Evolutionary conservation across 2,329 filamentous ascomycete species (phyloP).

Genomic region (Diaporthe aspalathi): DNA sequence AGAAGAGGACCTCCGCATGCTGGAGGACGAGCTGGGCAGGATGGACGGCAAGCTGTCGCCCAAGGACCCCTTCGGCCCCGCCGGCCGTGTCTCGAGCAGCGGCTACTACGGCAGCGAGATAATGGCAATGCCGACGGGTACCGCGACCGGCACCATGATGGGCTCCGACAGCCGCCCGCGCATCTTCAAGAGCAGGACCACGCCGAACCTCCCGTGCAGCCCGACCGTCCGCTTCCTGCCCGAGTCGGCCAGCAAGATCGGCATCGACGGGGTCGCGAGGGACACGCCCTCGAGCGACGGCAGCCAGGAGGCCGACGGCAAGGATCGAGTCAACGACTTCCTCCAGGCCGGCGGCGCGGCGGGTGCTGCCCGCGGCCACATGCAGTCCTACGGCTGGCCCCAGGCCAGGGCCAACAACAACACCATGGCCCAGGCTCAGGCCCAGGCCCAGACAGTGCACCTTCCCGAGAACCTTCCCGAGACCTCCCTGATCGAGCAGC

Average conservation of each 20-base stretch:
- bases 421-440: no score
- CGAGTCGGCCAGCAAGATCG: slow-evolving; percentile 27
- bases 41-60: slow-evolving; percentile 33
- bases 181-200: neutral
- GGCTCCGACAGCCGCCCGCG: neutral
- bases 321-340: slow-evolving; percentile 26
- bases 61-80: slow-evolving; percentile 25
- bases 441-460: no score
- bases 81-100: slow-evolving; percentile 19
- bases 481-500: neutral
- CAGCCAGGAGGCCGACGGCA: neutral
- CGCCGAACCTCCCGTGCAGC: slow-evolving; percentile 22
- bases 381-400: no score
- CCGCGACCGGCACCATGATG: neutral
- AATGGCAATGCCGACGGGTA: slow-evolving; percentile 16
- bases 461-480: neutral
- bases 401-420: no score
- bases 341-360: neutral
- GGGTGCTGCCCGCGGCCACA: no score
- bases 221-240: slow-evolving; percentile 24
- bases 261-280: neutral
- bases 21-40: slow-evolving; percentile 37
- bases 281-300: slow-evolving; percentile 23
- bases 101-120: slow-evolving; percentile 34
- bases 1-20: slow-evolving; percentile 33